Conservation (phyloP, 2,329 filamentous ascomycete species). For the Colletotrichum chrysophilum region DNA sequence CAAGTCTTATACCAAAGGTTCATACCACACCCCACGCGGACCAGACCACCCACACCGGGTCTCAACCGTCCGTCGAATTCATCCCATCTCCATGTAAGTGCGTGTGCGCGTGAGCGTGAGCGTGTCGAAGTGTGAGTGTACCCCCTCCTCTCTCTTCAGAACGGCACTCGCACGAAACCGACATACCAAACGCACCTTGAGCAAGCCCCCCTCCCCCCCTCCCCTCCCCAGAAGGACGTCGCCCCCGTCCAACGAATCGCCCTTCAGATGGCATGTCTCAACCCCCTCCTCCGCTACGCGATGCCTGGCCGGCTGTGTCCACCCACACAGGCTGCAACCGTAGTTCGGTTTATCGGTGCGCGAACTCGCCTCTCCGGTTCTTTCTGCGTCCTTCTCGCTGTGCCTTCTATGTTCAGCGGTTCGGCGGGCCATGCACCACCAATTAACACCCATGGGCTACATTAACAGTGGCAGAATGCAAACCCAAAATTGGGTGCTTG, state of each 20-base stretch:
- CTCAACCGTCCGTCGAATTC: constrained; percentile 1
- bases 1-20: constrained; percentile 22
- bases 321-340: neutral
- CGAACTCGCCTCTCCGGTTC: neutral
- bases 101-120: neutral
- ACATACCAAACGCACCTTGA: constrained; percentile 15
- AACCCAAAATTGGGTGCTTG: neutral
- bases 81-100: constrained; percentile 4
- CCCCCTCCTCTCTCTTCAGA: neutral
- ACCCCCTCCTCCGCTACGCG: neutral
- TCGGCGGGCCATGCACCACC: neutral
- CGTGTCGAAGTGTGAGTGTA: neutral
- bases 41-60: neutral
- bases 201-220: neutral
- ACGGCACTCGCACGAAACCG: constrained; percentile 21
- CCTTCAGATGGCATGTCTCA: constrained; percentile 22
- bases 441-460: neutral
- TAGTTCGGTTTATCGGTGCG: neutral
- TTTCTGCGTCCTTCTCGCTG: neutral
- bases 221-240: neutral
- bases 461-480: neutral
- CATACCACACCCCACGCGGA: neutral
- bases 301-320: neutral
- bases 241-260: constrained; percentile 9
- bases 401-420: neutral